These are phyloP conservation scores for Colletotrichum higginsianum DNA, from an alignment of 2,329 filamentous ascomycete genomes.

Conservation along the genomic window DNA sequence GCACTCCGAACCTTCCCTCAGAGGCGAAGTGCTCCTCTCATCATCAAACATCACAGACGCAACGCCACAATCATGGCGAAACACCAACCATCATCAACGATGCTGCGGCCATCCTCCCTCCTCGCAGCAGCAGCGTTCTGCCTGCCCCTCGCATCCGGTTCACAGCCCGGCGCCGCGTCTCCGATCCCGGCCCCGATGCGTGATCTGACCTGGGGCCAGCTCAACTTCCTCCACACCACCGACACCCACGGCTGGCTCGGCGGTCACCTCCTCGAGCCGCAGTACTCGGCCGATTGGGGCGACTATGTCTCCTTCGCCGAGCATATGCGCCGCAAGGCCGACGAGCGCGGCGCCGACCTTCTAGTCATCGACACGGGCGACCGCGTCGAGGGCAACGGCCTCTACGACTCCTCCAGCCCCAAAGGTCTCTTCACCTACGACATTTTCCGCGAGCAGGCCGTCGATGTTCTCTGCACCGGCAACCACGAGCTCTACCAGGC, in stretches of 20 bases:
- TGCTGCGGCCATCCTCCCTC: conserved; percentile 26
- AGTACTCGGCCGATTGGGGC: conserved; percentile 97
- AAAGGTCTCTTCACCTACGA: conserved; percentile 92
- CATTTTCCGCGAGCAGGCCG: conserved; percentile 84
- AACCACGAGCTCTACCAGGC: conserved; percentile 96
- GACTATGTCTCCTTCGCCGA: conserved; percentile 95
- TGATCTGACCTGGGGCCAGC: conserved; percentile 89
- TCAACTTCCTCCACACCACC: conserved; percentile 98
- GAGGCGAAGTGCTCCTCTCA: background rate
- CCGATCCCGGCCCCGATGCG: conserved; percentile 87
- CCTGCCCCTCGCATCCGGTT: conserved; percentile 58
- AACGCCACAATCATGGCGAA: conserved; percentile 12
- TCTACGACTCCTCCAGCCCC: conserved; percentile 91
- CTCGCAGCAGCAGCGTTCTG: conserved; percentile 46
- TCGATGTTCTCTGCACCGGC: conserved; percentile 89
- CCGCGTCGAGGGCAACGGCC: conserved; percentile 91
- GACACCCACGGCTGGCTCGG: conserved; percentile 97
- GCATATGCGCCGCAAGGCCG: conserved; percentile 84
- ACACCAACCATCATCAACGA: conserved; percentile 16
- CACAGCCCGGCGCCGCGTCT: conserved; percentile 85
- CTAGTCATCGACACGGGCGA: conserved; percentile 97
- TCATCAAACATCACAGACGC: background rate
- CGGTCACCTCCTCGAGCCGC: conserved; percentile 93
- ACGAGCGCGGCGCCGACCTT: conserved; percentile 84
- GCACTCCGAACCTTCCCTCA: conserved; percentile 17